These are phyloP conservation scores for Garcia nutans DNA, from an alignment of 345 rosid genomes.

Conservation along the genomic window DNA sequence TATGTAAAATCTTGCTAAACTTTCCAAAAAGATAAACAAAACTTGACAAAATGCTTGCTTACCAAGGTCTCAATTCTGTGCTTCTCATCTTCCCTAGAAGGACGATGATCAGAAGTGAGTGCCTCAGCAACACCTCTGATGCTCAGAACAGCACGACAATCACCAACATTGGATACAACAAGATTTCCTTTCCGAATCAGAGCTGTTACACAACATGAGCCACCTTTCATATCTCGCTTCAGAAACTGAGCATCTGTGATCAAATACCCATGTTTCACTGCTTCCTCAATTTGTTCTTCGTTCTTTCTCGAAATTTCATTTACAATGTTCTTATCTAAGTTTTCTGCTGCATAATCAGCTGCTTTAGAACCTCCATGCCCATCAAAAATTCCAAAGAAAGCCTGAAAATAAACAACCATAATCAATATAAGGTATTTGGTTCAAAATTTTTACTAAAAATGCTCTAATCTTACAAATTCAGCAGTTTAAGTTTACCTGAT, in stretches of 20 bases:
- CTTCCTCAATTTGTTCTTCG: slow-evolving; percentile 44
- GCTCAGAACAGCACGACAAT: slow-evolving; percentile 93
- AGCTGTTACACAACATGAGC: slow-evolving; percentile 89
- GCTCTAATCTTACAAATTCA: too few relatives aligned
- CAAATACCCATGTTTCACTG: slow-evolving; percentile 69
- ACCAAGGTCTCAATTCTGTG: slow-evolving; percentile 65
- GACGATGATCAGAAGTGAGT: slow-evolving; percentile 81
- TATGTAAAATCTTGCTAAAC: too few relatives aligned
- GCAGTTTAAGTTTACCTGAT: slow-evolving; percentile 46
- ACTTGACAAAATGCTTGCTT: slow-evolving; percentile 18
- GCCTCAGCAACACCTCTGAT: slow-evolving; percentile 68
- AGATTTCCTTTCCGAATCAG: slow-evolving; percentile 62
- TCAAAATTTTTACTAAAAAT: too few relatives aligned
- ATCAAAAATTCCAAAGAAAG: slow-evolving; percentile 78
- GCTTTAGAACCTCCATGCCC: slow-evolving; percentile 90
- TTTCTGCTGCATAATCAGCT: slow-evolving; percentile 73
- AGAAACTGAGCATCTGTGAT: slow-evolving; percentile 71
- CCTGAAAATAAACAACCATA: slow-evolving; percentile 37
- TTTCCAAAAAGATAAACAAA: too few relatives aligned
- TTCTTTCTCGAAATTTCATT: slow-evolving; percentile 38
- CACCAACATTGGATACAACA: slow-evolving; percentile 80
- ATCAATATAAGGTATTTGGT: too few relatives aligned
- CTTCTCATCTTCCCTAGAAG: slow-evolving; percentile 76
- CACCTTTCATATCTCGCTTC: slow-evolving; percentile 55
- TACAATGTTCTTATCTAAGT: slow-evolving; percentile 58